These are phyloP conservation scores for Aureobasidium sp. DNA, from an alignment of 2,329 filamentous ascomycete genomes.

Conservation along the genomic window DNA sequence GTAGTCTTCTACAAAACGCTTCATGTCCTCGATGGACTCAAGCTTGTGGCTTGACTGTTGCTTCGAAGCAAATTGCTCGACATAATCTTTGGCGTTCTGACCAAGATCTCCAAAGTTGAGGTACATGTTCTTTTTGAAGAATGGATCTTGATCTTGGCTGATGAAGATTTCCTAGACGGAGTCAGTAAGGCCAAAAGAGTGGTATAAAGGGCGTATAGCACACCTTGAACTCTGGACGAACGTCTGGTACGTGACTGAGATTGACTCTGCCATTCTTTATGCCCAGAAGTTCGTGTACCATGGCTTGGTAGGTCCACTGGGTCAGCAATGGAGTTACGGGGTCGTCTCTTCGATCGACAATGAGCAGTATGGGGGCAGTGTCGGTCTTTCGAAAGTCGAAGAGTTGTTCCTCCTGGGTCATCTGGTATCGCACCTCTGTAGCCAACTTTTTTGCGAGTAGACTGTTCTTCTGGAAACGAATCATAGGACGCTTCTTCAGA, in stretches of 20 bases:
- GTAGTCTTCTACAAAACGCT: conserved; percentile 97
- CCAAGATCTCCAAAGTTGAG: conserved; percentile 94
- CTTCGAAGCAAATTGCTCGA: conserved; percentile 95
- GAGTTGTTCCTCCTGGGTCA: conserved; percentile 90
- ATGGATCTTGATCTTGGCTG: conserved; percentile 94
- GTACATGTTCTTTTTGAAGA: conserved; percentile 99
- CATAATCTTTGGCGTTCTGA: conserved; percentile 96
- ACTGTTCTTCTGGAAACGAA: conserved; percentile 89
- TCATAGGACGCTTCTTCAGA: conserved; percentile 92
- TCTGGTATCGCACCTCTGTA: conserved; percentile 82
- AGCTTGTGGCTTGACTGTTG: conserved; percentile 96
- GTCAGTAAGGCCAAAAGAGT: neutral
- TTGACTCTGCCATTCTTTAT: conserved; percentile 94
- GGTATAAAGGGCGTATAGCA: neutral
- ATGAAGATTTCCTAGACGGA: conserved; percentile 72
- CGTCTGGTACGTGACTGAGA: conserved; percentile 73
- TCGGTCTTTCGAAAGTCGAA: conserved; percentile 96
- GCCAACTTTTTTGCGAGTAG: conserved; percentile 85
- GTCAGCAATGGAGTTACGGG: conserved; percentile 89
- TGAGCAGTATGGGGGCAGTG: conserved; percentile 83
- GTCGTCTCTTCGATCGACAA: conserved; percentile 88
- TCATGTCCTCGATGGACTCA: conserved; percentile 97
- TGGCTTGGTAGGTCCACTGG: conserved; percentile 99
- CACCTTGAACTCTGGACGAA: conserved; percentile 70
- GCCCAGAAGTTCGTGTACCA: conserved; percentile 93